A percentile compares a stretch with the other conserved stretches of the same genome.
Evolutionary conservation across 306 rosid genomes (phyloP).

Genomic region (Lathyrus tuberosus): DNA sequence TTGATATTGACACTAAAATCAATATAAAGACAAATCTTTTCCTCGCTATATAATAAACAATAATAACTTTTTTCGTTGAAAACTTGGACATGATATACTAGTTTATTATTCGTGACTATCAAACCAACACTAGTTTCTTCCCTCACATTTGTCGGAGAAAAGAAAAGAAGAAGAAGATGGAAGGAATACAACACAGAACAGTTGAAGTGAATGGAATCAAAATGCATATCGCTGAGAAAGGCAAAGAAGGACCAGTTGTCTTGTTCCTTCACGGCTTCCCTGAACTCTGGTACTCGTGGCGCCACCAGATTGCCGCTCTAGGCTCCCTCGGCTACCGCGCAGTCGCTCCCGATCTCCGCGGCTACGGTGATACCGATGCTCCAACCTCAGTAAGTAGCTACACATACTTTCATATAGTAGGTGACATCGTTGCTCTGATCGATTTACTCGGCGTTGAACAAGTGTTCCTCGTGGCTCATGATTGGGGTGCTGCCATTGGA

Average conservation of each 20-base stretch:
- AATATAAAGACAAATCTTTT: too few species aligned
- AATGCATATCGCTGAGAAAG: slow-evolving; percentile 53
- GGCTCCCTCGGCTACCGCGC: slow-evolving; percentile 41
- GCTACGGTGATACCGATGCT: slow-evolving; percentile 46
- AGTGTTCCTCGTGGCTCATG: slow-evolving; percentile 47
- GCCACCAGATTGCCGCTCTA: slow-evolving; percentile 43
- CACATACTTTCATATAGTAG: slow-evolving; percentile 28
- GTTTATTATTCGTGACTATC: too few species aligned
- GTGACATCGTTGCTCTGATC: slow-evolving; percentile 32
- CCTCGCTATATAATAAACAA: too few species aligned
- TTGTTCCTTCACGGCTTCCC: slow-evolving; percentile 54
- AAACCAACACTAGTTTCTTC: too few species aligned
- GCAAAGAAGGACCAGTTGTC: slow-evolving; percentile 41
- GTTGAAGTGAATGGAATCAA: slow-evolving; percentile 47
- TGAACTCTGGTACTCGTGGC: slow-evolving; percentile 49
- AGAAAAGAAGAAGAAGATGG: slow-evolving; percentile 1
- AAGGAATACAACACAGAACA: slow-evolving; percentile 40
- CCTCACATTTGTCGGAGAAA: not conserved
- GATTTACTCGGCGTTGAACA: slow-evolving; percentile 30
- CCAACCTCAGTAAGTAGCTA: slow-evolving; percentile 10
- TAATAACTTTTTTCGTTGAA: too few species aligned
- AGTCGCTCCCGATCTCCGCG: slow-evolving; percentile 42
- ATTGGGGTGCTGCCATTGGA: slow-evolving; percentile 41
- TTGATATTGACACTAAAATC: too few species aligned
- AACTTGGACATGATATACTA: too few species aligned